Conservation (phyloP, 2,329 filamentous ascomycete species). For the Penicillium sp. region DNA sequence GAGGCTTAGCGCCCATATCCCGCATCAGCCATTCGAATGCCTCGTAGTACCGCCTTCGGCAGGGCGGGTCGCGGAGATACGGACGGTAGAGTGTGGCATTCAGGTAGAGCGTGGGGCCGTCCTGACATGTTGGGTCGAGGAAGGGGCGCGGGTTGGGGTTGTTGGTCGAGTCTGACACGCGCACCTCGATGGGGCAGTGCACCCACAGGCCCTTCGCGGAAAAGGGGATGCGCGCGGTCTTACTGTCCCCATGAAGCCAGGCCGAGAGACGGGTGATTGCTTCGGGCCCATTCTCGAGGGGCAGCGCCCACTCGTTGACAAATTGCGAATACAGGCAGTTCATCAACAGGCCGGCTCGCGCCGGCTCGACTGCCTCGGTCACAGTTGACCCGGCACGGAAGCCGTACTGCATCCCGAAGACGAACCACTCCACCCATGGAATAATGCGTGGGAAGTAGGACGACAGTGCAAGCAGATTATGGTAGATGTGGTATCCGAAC, state of each 20-base stretch:
- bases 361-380: conserved; percentile 74
- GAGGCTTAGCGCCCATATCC: conserved; percentile 74
- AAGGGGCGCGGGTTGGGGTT: conserved; percentile 56
- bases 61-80: conserved; percentile 74
- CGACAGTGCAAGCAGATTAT: conserved; percentile 78
- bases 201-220: conserved; percentile 76
- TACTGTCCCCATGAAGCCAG: conserved; percentile 76
- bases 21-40: conserved; percentile 90
- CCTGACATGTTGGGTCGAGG: conserved; percentile 67
- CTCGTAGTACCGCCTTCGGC: conserved; percentile 73
- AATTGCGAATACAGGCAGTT: conserved; percentile 98
- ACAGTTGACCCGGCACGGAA: conserved; percentile 65
- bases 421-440: conserved; percentile 90
- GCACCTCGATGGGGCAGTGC: conserved; percentile 89
- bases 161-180: conserved; percentile 67
- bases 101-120: conserved; percentile 77
- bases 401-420: conserved; percentile 96
- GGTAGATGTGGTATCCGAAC: conserved; percentile 85
- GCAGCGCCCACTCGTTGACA: conserved; percentile 97
- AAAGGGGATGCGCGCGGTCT: conserved; percentile 73
- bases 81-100: conserved; percentile 88
- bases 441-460: conserved; percentile 75
- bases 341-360: conserved; percentile 79
- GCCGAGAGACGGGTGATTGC: conserved; percentile 76
- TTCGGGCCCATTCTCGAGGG: conserved; percentile 80